Base-by-base conservation (phyloP, 176 grass and related monocot species). In the Puccinellia tenuiflora region DNA sequence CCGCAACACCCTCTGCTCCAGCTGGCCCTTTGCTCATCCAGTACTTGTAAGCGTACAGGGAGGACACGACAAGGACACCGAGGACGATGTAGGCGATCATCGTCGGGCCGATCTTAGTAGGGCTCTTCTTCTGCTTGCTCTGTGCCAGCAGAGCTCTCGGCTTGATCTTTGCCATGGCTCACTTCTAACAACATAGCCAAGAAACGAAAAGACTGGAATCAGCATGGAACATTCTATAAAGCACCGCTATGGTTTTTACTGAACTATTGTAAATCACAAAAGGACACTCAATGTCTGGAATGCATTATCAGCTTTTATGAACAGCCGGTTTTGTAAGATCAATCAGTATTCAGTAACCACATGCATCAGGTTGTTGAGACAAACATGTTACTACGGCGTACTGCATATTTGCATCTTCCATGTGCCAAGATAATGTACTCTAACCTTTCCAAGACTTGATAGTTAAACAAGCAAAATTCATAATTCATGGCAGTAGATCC, bases 111-210 rank as follows among this genome's bases (percentile, higher is more conserved):
- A 92, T 82, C 88, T 92, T 87, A 75, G 85, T 34, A 5, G 90
- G 90, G 33, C 85, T 79, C 68, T 90, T 94, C 92, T 90, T 94
- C 76, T 80, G 80, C 73, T 94, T 94, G 85, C 92, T 94, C 30
- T 94, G 87, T 39, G 84, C 92, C n/a, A 94, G 78, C 85, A 92
- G 63, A 7, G 87, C 78, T 77, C 89, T 91, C 3, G 92, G 92
- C 87, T 94, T 94, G 85, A 94, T 80, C 76, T 83, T 94, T 21
- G 90, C 67, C 92, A 94, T 94, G 30, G 17, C 17, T 71, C 25
- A 17, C 67, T 83, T 81, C 79, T 88, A 68, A 20, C 46, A 68
- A 30, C 57, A 48, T 48, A 15, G 22, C 47, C 29, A 83, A 59
- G n/a, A 48, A 48, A 48, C 4, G 47, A 30, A 79, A 54, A n/a